Conservation (phyloP, 495 filamentous ascomycete genomes). For the Podospora pseudopauciseta region DNA sequence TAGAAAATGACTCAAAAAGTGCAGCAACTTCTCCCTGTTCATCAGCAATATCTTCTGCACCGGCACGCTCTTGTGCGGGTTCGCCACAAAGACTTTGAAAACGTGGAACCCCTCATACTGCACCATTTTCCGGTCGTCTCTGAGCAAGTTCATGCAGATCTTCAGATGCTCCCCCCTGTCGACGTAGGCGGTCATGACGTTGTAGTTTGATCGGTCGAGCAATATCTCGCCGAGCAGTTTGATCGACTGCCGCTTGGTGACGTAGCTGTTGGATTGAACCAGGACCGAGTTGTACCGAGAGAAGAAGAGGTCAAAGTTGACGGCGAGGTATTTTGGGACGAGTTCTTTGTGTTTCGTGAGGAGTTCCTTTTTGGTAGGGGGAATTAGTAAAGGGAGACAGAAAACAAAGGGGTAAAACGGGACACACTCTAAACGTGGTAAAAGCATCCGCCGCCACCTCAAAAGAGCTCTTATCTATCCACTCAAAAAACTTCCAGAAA, state of each 20-base stretch:
- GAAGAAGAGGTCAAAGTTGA: constrained; percentile 92
- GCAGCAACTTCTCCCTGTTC: constrained; percentile 85
- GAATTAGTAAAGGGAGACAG: not conserved
- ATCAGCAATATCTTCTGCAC: constrained; percentile 94
- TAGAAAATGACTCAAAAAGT: constrained; percentile 84
- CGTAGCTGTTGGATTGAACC: constrained; percentile 88
- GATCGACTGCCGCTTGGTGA: constrained; percentile 97
- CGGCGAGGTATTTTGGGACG: constrained; percentile 76
- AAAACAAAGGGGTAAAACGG: not conserved
- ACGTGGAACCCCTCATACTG: constrained; percentile 99
- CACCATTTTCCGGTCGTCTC: constrained; percentile 96
- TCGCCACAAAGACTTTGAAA: constrained; percentile 99
- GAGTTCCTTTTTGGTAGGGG: constrained; percentile 61
- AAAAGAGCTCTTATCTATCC: constrained; percentile 92
- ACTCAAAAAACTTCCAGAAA: constrained; percentile 98
- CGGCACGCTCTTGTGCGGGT: constrained; percentile 89
- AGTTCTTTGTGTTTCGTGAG: constrained; percentile 90
- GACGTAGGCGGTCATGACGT: constrained; percentile 95
- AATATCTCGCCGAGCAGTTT: constrained; percentile 94
- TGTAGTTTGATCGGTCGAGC: constrained; percentile 92
- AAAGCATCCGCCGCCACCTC: constrained; percentile 97
- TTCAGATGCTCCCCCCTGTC: constrained; percentile 94
- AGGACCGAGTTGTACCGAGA: constrained; percentile 82
- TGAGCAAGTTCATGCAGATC: constrained; percentile 92
- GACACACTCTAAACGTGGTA: constrained; percentile 83